Evolutionary conservation across 345 rosid species (phyloP).

Genomic region (Acer negundo): DNA sequence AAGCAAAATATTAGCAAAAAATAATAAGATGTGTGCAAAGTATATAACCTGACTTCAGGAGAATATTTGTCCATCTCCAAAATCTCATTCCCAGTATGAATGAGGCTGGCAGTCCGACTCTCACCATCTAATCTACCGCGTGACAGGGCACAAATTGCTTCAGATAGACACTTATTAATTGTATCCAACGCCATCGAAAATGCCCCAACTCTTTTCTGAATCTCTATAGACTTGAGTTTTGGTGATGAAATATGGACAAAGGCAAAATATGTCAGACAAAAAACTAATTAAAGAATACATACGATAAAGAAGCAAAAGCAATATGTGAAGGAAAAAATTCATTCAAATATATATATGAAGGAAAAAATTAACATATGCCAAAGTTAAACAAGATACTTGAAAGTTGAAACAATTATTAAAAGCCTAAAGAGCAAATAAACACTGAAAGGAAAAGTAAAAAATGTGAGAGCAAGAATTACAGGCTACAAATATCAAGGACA

Average conservation of each 20-base stretch:
- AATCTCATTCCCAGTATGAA: conserved; percentile 88
- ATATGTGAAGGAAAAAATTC: not conserved
- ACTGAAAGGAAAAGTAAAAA: not conserved
- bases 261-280: conserved; percentile 11
- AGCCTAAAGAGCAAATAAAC: not conserved
- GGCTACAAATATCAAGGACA: not conserved
- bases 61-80: conserved; percentile 79
- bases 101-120: conserved; percentile 82
- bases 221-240: conserved; percentile 71
- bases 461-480: not conserved
- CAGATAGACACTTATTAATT: conserved; percentile 89
- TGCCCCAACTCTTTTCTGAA: conserved; percentile 91
- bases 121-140: conserved; percentile 95
- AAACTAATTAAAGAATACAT: not conserved
- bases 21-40: conserved; percentile 15
- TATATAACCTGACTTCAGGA: conserved; percentile 73
- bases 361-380: not conserved
- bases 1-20: conserved; percentile 13
- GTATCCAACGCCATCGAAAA: conserved; percentile 88
- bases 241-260: conserved; percentile 2
- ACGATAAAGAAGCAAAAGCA: conserved; percentile 1
- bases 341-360: not conserved
- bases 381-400: not conserved
- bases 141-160: conserved; percentile 76
- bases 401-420: not conserved